phyloP scores from a whole-genome alignment of 306 rosid species.

The Ormosia semicastrata region DNA sequence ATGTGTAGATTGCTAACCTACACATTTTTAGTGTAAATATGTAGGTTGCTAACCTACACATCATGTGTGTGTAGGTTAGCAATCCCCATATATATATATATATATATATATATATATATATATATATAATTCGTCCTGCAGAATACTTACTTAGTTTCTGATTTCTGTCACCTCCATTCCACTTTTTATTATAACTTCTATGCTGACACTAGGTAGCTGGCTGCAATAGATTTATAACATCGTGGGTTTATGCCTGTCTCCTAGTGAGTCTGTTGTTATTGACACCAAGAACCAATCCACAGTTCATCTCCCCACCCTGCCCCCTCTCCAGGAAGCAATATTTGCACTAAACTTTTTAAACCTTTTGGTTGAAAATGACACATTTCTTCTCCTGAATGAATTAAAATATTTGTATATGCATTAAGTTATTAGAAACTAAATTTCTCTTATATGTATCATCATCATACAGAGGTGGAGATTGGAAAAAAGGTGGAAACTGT shows the following conservation, averaged over 20 bases:
- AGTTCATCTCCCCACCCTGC: background rate
- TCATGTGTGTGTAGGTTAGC: no score
- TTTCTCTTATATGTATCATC: background rate
- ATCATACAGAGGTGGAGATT: conserved; percentile 73
- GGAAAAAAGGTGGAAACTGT: conserved; percentile 84
- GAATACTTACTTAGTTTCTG: no score
- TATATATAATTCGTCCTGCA: no score
- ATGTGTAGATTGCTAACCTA: no score
- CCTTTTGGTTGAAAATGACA: background rate
- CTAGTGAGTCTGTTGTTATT: background rate
- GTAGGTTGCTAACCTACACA: no score
- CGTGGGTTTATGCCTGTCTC: background rate
- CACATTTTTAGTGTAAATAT: no score
- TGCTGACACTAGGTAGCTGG: no score
- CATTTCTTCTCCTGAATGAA: background rate
- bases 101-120: no score
- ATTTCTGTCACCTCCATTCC: no score
- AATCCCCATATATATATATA: no score
- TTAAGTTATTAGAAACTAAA: background rate
- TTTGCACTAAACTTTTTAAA: background rate
- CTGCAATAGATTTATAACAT: background rate
- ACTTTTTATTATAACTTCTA: no score
- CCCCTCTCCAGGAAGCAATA: background rate
- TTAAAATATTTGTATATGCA: background rate
- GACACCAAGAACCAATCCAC: background rate